Evolutionary conservation across 2,329 filamentous ascomycete genomes (phyloP).

Genomic region (Penicillium sp.): DNA sequence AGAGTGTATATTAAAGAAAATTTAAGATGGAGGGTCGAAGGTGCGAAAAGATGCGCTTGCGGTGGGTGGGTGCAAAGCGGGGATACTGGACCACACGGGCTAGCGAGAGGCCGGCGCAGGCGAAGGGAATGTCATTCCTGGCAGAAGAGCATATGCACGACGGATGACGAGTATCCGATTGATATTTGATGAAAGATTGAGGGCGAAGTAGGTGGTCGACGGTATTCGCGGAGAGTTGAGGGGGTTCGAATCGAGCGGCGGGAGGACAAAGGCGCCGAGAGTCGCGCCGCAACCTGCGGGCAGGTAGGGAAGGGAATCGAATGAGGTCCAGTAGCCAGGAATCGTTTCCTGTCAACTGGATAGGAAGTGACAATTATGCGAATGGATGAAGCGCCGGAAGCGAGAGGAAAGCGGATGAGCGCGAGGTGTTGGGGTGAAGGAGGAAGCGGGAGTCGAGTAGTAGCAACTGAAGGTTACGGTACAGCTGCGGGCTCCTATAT

Average conservation of each 20-base stretch:
- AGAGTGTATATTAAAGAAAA: conserved; percentile 5
- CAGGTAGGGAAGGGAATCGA: conserved; percentile 10
- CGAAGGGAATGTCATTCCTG: conserved; percentile 37
- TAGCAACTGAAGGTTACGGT: conserved; percentile 15
- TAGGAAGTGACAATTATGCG: conserved; percentile 3
- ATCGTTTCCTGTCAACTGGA: conserved; percentile 16
- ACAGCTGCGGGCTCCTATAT: conserved; percentile 9
- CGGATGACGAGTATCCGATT: conserved; percentile 17
- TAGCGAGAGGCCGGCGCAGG: conserved; percentile 33
- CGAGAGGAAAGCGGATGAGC: conserved; percentile 13
- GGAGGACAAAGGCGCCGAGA: conserved; percentile 22
- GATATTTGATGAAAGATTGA: conserved; percentile 17
- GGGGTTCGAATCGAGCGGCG: conserved; percentile 23
- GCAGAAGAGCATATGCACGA: conserved; percentile 22
- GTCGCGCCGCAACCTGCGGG: conserved; percentile 22
- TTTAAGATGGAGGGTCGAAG: conserved; percentile 15
- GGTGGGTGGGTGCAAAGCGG: conserved; percentile 35
- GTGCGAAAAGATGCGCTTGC: conserved; percentile 26
- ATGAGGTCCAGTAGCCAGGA: conserved; percentile 18
- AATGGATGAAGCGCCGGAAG: conserved; percentile 15
- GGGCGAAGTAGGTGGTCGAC: conserved; percentile 14
- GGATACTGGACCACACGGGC: conserved; percentile 36
- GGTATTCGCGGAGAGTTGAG: conserved; percentile 20
- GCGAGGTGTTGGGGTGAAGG: conserved; percentile 14
- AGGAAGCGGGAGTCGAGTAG: conserved; percentile 20